A percentile compares a stretch with the other conserved stretches of the same genome.
Conservation (phyloP, 2,329 filamentous ascomycete genomes). For the Trichocomaceae sp. region DNA sequence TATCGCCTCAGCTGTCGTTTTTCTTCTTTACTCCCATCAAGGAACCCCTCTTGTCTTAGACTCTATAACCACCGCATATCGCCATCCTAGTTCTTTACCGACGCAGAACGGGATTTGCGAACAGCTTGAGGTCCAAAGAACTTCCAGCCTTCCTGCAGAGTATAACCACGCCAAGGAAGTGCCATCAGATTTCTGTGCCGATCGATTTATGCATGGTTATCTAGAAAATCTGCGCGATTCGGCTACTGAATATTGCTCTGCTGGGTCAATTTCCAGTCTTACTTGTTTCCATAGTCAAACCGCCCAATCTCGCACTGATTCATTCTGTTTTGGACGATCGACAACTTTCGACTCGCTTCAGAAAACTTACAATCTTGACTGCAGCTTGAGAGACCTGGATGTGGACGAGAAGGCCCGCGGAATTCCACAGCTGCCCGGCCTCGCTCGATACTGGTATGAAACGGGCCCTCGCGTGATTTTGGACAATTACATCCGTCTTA, state of each 20-base stretch:
- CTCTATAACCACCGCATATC: neutral
- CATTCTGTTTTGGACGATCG: conserved; percentile 21
- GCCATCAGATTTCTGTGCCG: conserved; percentile 11
- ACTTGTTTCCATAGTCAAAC: conserved; percentile 24
- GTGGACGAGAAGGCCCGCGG: conserved; percentile 4
- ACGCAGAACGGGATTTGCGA: neutral
- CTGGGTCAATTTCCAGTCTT: conserved; percentile 17
- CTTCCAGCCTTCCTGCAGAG: neutral
- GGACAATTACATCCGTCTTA: conserved; percentile 15
- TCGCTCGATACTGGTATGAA: conserved; percentile 26
- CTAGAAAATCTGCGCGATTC: conserved; percentile 21
- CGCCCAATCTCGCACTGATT: conserved; percentile 17
- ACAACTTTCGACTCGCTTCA: conserved; percentile 15
- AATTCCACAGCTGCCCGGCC: conserved; percentile 13
- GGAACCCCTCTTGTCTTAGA: neutral
- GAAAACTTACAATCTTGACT: conserved; percentile 19
- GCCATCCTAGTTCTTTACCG: neutral
- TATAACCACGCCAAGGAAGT: conserved; percentile 1
- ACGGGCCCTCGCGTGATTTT: conserved; percentile 25
- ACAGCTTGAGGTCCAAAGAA: neutral
- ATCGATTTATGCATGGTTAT: conserved; percentile 15
- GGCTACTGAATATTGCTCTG: conserved; percentile 20
- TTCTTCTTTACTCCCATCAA: neutral
- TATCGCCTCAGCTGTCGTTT: neutral
- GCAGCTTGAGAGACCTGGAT: conserved; percentile 13